A percentile compares a stretch with the other conserved stretches of the same genome.
These are phyloP conservation scores for Articulospora tetracladia DNA, from an alignment of 495 filamentous ascomycete genomes.

Conservation along the genomic window DNA sequence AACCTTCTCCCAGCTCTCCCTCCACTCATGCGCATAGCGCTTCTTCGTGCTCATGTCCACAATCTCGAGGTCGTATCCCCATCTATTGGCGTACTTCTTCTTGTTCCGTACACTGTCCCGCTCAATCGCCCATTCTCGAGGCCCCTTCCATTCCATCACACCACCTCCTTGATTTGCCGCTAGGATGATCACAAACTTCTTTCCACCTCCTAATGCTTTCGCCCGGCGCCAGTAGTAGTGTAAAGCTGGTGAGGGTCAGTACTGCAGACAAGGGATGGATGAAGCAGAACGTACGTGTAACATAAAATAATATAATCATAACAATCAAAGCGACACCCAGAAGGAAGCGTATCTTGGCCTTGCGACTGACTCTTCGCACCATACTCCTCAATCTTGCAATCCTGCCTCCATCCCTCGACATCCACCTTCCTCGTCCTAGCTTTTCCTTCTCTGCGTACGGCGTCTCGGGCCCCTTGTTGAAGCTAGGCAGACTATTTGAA, in stretches of 20 bases:
- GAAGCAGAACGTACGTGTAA: slow-evolving; percentile 53
- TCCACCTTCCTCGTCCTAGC: slow-evolving; percentile 39
- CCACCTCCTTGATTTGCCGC: slow-evolving; percentile 93
- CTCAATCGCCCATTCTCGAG: slow-evolving; percentile 97
- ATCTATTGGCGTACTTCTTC: slow-evolving; percentile 74
- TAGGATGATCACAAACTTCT: slow-evolving; percentile 90
- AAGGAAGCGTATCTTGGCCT: slow-evolving; percentile 54
- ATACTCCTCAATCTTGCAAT: slow-evolving; percentile 20
- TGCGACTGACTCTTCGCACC: slow-evolving; percentile 19
- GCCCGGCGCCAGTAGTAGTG: slow-evolving; percentile 45
- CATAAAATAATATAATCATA: slow-evolving; percentile 61
- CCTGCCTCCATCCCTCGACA: slow-evolving; percentile 34
- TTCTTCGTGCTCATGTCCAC: slow-evolving; percentile 99
- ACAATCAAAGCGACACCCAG: slow-evolving; percentile 57
- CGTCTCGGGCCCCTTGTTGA: slow-evolving; percentile 37
- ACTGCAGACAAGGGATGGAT: background rate
- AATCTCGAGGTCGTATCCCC: slow-evolving; percentile 95
- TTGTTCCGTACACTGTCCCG: slow-evolving; percentile 95
- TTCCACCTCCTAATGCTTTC: slow-evolving; percentile 67
- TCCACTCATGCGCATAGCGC: slow-evolving; percentile 97
- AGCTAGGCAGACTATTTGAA: slow-evolving; percentile 70
- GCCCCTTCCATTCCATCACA: slow-evolving; percentile 98
- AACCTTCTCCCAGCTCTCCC: slow-evolving; percentile 99
- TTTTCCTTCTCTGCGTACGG: slow-evolving; percentile 76
- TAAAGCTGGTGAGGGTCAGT: slow-evolving; percentile 29